Evolutionary conservation across 2,329 filamentous ascomycete species (phyloP).

Genomic region (Metarhizium brunneum): DNA sequence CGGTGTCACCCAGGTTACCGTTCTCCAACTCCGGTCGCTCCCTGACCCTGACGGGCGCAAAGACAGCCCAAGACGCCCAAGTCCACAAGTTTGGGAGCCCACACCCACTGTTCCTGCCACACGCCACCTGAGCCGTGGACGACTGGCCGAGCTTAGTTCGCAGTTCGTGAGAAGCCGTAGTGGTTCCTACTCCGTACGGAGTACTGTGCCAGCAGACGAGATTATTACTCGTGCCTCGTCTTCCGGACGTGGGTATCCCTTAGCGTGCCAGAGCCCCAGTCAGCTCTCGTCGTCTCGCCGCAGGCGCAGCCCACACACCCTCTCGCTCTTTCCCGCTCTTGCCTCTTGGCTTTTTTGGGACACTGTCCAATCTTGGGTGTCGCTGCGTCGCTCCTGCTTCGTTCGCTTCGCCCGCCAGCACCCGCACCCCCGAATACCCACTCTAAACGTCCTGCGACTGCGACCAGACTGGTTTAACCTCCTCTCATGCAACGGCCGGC

Average conservation of each 20-base stretch:
- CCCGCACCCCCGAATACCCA: slow-evolving; percentile 4
- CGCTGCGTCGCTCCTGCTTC: background rate
- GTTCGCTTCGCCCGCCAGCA: background rate
- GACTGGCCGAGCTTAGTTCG: background rate
- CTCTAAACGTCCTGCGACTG: slow-evolving; percentile 2
- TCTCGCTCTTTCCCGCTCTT: background rate
- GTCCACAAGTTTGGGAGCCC: background rate
- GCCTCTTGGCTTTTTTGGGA: background rate
- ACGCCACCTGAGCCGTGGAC: background rate
- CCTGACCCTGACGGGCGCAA: background rate
- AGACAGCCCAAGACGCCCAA: background rate
- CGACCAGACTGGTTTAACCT: background rate
- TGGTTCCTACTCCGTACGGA: background rate
- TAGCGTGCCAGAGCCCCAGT: background rate
- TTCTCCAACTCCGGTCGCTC: background rate
- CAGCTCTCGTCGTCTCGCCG: background rate
- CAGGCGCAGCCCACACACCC: background rate
- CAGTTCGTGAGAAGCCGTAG: background rate
- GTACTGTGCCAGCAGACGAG: background rate
- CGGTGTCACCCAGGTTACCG: background rate
- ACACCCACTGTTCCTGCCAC: background rate
- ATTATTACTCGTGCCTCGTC: background rate
- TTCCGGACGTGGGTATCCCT: background rate
- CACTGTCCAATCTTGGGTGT: background rate
- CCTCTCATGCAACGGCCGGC: background rate